Conservation (phyloP, 208 protist genomes). For the Crithidia bombi region DNA sequence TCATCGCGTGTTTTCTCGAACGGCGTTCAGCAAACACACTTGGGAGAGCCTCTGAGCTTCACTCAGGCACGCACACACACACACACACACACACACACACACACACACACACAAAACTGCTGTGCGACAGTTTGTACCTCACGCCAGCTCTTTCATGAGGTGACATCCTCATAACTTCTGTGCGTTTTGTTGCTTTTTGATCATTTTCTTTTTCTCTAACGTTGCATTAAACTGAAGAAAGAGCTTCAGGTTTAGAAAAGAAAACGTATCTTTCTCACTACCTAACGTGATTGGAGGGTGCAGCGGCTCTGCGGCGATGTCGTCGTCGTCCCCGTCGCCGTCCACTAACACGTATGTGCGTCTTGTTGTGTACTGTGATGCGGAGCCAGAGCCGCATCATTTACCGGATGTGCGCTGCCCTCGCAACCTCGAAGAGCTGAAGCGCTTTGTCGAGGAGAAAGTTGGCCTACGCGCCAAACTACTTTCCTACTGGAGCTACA, state of each 20-base stretch:
- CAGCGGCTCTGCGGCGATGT: neutral
- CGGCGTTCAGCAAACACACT: no score
- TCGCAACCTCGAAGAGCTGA: slow-evolving; percentile 26
- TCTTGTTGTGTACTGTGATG: slow-evolving; percentile 49
- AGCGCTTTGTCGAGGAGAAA: slow-evolving; percentile 25
- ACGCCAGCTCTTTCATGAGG: no score
- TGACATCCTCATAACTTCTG: no score
- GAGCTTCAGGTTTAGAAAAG: no score
- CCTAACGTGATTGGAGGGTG: neutral
- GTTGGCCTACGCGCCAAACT: slow-evolving; percentile 36
- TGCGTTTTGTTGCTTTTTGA: neutral
- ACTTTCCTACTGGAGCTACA: slow-evolving; percentile 68
- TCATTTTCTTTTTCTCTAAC: slow-evolving; percentile 22
- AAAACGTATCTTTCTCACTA: slow-evolving; percentile 11
- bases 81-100: slow-evolving; percentile 17
- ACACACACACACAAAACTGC: slow-evolving; percentile 14
- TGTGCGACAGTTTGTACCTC: neutral
- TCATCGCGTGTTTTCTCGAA: no score
- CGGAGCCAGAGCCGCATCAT: slow-evolving; percentile 14
- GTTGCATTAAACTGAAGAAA: no score
- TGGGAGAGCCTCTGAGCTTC: no score
- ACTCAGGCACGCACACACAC: slow-evolving; percentile 6
- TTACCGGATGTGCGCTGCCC: slow-evolving; percentile 30
- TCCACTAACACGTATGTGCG: slow-evolving; percentile 29
- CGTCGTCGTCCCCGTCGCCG: neutral